Evolutionary conservation across 768 basidiomycete species (phyloP), one percentile per base, ranked within the genome.

Genomic region (Hortiboletus campestris): DNA sequence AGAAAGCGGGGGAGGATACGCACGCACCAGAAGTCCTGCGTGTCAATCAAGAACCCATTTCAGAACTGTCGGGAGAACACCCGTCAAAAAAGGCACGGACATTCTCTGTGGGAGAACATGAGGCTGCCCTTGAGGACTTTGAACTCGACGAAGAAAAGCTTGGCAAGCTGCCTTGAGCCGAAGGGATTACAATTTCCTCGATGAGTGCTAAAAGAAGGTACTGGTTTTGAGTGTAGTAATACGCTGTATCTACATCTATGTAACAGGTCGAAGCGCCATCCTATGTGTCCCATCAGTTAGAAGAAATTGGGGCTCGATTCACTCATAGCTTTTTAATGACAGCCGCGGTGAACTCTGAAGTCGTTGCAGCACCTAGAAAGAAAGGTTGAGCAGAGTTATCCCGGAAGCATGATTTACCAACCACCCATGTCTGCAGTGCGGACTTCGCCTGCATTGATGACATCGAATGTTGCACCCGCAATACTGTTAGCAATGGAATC

Each of bases 351-450:
- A 99, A 94, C 67, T 98, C 96, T 29, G 91, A 92, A 55, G 96
- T 99, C 29, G 89, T 91, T 43, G 92, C 84, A 59, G 88, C 85
- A 53, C 94, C 92, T 91, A 56, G 12, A 22, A 53, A 35, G 12
- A 22, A 53, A 36, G 35, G 51, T 56, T 60, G 51, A 67, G 34
- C 35, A 46, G 31, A 43, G 52, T 46, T 40, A 47, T 39, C 9
- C 28, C 32, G 35, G 20, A 28, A 35, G 29, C 25, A 13, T 12
- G 25, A 31, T 53, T 55, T 14, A 79, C 85, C 74, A 74, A 90
- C 94, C 95, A 56, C 90, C 90, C 89, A 98, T 91, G 66, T 99
- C 96, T 55, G 91, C 87, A 32, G 96, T 99, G 71, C 89, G 83
- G 70, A 96, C 84, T 71, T 91, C 88, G 62, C 88, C 89, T 55